Evolutionary conservation across 768 basidiomycete species (phyloP).

Genomic region (Auricularia heimuer): DNA sequence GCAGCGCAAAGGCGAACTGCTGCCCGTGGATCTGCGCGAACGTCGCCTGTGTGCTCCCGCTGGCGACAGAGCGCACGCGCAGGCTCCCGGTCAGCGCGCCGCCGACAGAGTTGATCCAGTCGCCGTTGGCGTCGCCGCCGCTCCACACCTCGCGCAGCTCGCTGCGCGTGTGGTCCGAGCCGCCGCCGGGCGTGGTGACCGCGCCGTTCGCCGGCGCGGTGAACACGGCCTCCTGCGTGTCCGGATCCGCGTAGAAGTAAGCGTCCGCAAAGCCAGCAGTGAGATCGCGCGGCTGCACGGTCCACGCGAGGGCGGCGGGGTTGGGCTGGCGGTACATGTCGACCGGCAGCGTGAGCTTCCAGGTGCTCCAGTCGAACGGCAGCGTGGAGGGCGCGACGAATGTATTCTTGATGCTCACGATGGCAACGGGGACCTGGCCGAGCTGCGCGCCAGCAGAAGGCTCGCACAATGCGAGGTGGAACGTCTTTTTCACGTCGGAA

Average conservation of each 20-base stretch:
- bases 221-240: background rate
- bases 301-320: background rate
- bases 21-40: background rate
- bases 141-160: background rate
- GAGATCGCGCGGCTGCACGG: background rate
- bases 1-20: background rate
- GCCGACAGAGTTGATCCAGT: background rate
- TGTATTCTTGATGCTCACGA: background rate
- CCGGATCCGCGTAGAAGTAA: background rate
- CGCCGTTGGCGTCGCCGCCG: background rate
- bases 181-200: background rate
- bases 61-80: background rate
- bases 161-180: background rate
- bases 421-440: background rate
- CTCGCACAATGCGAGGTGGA: background rate
- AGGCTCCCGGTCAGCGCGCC: background rate
- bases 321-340: background rate
- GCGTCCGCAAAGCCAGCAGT: background rate
- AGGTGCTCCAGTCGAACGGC: background rate
- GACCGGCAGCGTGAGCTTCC: background rate
- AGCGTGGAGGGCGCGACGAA: background rate
- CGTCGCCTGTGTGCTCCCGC: background rate
- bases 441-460: background rate
- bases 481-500: background rate
- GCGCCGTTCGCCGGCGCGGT: background rate